Conservation (phyloP, 1,139 yeast genomes). For the Zygoascus hellenicus region DNA sequence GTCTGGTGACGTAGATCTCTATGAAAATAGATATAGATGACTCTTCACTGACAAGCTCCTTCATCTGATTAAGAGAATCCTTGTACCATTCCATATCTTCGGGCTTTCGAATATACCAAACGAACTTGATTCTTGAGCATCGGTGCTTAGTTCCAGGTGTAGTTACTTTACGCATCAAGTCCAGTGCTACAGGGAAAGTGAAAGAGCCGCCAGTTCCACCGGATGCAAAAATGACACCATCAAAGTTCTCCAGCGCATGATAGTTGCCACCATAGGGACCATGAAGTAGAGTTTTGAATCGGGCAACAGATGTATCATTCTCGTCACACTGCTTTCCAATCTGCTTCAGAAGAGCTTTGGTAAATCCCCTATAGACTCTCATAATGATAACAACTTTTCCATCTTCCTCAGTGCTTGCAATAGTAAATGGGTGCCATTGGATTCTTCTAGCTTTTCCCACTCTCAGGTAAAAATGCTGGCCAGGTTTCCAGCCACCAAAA, state of each 20-base stretch:
- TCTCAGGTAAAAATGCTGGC: conserved; percentile 43
- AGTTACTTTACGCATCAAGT: conserved; percentile 33
- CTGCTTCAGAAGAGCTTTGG: conserved; percentile 36
- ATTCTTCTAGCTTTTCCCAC: conserved; percentile 38
- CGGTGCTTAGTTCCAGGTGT: conserved; percentile 29
- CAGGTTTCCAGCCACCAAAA: conserved; percentile 44
- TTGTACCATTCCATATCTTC: conserved; percentile 38
- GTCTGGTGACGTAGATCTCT: conserved; percentile 29
- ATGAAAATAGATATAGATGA: conserved; percentile 21
- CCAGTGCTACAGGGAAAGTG: conserved; percentile 43
- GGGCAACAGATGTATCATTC: neutral
- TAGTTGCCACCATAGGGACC: conserved; percentile 45
- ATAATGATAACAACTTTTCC: conserved; percentile 41
- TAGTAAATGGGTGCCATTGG: conserved; percentile 48
- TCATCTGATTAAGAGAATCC: conserved; percentile 32
- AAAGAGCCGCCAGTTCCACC: conserved; percentile 48
- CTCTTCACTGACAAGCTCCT: conserved; percentile 16
- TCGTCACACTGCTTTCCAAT: conserved; percentile 21
- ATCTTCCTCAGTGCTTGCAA: conserved; percentile 38
- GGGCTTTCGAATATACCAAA: conserved; percentile 36
- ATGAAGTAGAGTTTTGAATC: conserved; percentile 29
- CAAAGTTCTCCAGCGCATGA: conserved; percentile 42
- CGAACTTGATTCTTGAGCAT: conserved; percentile 30
- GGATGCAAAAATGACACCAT: conserved; percentile 38
- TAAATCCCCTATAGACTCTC: conserved; percentile 42